Base-by-base conservation (phyloP, 371 early-diverging fungal species). In the Mortierella sp. region DNA sequence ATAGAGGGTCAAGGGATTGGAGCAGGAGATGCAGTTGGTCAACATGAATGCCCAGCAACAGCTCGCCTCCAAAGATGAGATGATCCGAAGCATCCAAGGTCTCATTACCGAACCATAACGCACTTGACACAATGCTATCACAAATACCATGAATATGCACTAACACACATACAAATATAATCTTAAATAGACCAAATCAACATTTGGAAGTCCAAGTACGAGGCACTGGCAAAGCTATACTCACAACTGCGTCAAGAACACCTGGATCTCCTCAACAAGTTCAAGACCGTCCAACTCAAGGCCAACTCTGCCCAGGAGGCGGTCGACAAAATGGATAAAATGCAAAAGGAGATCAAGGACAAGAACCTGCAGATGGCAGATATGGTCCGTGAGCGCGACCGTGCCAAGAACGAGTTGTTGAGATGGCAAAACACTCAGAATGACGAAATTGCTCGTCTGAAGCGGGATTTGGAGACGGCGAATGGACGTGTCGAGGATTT, bases 211-310 rank as follows among this genome's bases (percentile, higher is more conserved):
- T 94, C 94, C 82, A 98, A 97, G 87, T 97, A 97, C 80, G 97
- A 97, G 82, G 95, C 96, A 10, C 87, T 98, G 24, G 97, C 98
- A 21, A 97, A 97, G 81, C 89, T 98, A 51, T 99, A 99, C 84
- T 96, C 98, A 16, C 97, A 98, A 84, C 91, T 99, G 58, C 94
- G 99, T 74, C 97, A 98, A 85, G 98, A 98, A 79, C 98, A 99
- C 88, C 90, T 99, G 78, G 99, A 97, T 43, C 89, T 99, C 44
- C 88, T 98, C 78, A 93, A 92, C 75, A 97, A 97, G 88, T 97
- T 95, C 90, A 96, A 96, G 80, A 88, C 93, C 38, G 92, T 93
- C 10, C 96, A 96, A 80, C 90, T 95, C 77, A 95, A 96, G 91
- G 97, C 95, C 75, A 94, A 93, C 83, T 91, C 93, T 77, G 97